A percentile compares a stretch with the other conserved stretches of the same genome.
Evolutionary conservation across 2,329 filamentous ascomycete genomes (phyloP).

Genomic region (Aureobasidium pullulans): DNA sequence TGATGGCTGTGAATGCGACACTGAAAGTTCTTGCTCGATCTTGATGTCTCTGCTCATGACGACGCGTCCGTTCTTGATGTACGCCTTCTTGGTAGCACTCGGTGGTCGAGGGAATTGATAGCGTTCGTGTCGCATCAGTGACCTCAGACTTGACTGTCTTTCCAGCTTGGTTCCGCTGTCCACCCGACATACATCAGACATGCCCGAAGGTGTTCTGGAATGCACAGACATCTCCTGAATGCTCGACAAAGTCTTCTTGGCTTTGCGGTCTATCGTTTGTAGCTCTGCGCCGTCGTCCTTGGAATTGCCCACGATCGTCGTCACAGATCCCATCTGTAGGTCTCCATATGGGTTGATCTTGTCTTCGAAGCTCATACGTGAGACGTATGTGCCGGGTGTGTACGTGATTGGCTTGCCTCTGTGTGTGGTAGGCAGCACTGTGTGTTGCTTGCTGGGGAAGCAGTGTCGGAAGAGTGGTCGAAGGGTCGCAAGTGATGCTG

Average conservation of each 20-base stretch:
- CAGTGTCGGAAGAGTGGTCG: constrained; percentile 23
- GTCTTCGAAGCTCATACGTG: constrained; percentile 2
- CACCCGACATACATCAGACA: neutral
- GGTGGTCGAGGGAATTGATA: neutral
- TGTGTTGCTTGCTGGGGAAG: neutral
- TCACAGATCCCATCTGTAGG: neutral
- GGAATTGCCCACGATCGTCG: constrained; percentile 1
- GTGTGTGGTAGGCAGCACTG: neutral
- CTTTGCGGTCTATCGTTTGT: neutral
- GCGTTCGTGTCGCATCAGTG: neutral
- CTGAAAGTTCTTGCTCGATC: neutral
- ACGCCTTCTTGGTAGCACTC: neutral
- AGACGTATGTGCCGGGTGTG: neutral
- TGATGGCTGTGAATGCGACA: constrained; percentile 21
- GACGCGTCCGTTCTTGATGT: neutral
- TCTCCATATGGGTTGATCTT: neutral
- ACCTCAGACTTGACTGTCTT: neutral
- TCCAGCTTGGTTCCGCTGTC: neutral
- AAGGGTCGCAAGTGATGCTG: constrained; percentile 26
- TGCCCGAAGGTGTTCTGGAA: neutral
- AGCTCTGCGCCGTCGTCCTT: neutral
- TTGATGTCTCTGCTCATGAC: constrained; percentile 1
- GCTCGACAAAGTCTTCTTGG: neutral
- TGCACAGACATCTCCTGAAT: neutral
- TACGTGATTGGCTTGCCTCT: neutral